phyloP scores from a whole-genome alignment of 805 yeast genomes.

The Starmerella sirachaensis region DNA sequence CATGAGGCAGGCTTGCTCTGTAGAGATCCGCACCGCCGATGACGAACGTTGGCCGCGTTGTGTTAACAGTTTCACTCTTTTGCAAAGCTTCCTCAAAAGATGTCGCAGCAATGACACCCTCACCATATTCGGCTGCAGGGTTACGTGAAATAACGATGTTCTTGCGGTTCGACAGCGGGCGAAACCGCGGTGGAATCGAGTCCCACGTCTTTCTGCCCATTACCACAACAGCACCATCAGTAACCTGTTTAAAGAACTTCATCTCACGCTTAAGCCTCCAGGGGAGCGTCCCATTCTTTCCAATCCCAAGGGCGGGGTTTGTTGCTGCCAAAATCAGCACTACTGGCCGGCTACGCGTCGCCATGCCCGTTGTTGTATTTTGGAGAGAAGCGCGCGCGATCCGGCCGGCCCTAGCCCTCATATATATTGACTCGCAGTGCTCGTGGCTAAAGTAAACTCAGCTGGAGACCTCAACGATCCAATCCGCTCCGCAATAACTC shows the following conservation, averaged over 20 bases:
- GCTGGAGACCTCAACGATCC: neutral
- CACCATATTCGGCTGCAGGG: constrained; percentile 17
- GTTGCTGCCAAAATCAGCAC: constrained; percentile 78
- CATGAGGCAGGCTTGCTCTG: constrained; percentile 39
- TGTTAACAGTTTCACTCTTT: constrained; percentile 10
- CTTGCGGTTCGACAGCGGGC: constrained; percentile 66
- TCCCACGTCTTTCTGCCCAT: constrained; percentile 98
- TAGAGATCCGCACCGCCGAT: constrained; percentile 93
- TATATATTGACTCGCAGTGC: too few species aligned
- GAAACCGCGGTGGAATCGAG: constrained; percentile 69
- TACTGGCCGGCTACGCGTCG: constrained; percentile 23
- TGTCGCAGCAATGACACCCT: constrained; percentile 29
- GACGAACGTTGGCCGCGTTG: constrained; percentile 49
- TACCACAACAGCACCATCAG: constrained; percentile 47
- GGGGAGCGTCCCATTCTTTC: constrained; percentile 67
- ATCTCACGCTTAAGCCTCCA: constrained; percentile 81
- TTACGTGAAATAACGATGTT: constrained; percentile 65
- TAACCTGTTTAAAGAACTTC: constrained; percentile 69
- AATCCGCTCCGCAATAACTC: neutral
- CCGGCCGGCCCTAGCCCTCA: neutral
- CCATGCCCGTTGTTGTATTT: neutral
- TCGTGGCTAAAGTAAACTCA: too few species aligned
- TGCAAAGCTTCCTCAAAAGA: constrained; percentile 37
- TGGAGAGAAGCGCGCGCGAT: neutral
- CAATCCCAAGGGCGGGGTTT: constrained; percentile 72